phyloP scores from a whole-genome alignment of 257 asterid species.

The Solanum medicagineum region DNA sequence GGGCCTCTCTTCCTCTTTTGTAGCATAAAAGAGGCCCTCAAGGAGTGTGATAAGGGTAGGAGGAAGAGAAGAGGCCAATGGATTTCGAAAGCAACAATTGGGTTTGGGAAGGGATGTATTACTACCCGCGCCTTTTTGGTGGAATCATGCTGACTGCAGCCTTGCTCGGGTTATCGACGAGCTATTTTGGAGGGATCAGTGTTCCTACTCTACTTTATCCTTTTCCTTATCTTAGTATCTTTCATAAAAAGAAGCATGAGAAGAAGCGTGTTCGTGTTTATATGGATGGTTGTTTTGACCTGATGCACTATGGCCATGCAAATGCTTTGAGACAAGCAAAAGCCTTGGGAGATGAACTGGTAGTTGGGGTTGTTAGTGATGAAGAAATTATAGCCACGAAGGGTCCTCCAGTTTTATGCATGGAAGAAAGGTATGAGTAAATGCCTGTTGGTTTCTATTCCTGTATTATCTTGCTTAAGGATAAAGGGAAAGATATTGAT shows the following conservation, averaged over 20 bases:
- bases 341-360: conserved; percentile 78
- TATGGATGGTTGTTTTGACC: conserved; percentile 97
- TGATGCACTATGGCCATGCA: conserved; percentile 98
- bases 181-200: conserved; percentile 61
- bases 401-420: conserved; percentile 84
- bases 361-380: conserved; percentile 92
- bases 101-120: conserved; percentile 74
- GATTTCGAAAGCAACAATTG: conserved; percentile 66
- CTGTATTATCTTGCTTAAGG: background rate
- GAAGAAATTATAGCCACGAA: conserved; percentile 78
- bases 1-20: conserved; percentile 72
- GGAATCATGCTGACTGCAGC: conserved; percentile 94
- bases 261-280: conserved; percentile 75
- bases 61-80: conserved; percentile 29
- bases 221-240: conserved; percentile 49
- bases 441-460: background rate
- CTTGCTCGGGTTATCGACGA: conserved; percentile 69
- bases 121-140: conserved; percentile 71
- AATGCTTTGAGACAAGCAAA: conserved; percentile 96
- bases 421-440: conserved; percentile 72
- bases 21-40: conserved; percentile 11
- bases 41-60: conserved; percentile 13
- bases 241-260: conserved; percentile 46
- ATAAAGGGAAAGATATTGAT: background rate
- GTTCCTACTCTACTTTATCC: conserved; percentile 59